Base-by-base conservation (phyloP, 768 basidiomycete genomes). In the Tephrocybe sp. region DNA sequence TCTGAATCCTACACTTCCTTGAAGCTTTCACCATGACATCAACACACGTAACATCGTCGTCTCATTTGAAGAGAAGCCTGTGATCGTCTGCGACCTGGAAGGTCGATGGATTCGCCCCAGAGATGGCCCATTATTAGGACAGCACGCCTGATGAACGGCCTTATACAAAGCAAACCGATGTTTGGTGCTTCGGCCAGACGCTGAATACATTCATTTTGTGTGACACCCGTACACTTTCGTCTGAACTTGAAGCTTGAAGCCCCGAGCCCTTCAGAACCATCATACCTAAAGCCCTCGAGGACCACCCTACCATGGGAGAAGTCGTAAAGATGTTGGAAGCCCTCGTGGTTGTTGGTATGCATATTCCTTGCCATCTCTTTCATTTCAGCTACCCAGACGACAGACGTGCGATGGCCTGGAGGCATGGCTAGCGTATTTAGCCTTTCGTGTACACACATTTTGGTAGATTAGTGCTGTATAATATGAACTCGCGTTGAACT, bases 1-100 rank as follows among this genome's bases (percentile, higher is more conserved):
- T 52, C 21, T 26, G 51, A 10, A 41, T 34, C 18, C 39, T 52
- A 3, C 51, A 52, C 26, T 52, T 38, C 14, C 28, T 26, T 10
- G 24, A 34, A 52, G 46, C 44, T 36, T 52, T 30, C 51, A 47
- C 26, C 51, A 30, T 23, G 51, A 52, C 25, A 28, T 52, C 5
- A 30, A 42, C 10, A 18, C 2, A 2, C 38, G 51, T 12, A 52
- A 52, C 39, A n/a, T 52, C 18, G 43, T 52, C n/a, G 30, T 8
- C 2, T 30, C 51, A 0, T 5, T 2, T 14, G 51, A 48, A n/a
- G 28, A 7, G 1, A 15, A 48, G 25, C 23, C 24, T 7, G 21
- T 43, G n/a, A 18, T 48, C 15, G 23, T 53, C 7, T 53, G 46
- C 26, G 52, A 44, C 26, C 21, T 53, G 9, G 41, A 48, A 44